Conservation (phyloP, 2,329 filamentous ascomycete genomes). For the Albifimbria verrucaria region DNA sequence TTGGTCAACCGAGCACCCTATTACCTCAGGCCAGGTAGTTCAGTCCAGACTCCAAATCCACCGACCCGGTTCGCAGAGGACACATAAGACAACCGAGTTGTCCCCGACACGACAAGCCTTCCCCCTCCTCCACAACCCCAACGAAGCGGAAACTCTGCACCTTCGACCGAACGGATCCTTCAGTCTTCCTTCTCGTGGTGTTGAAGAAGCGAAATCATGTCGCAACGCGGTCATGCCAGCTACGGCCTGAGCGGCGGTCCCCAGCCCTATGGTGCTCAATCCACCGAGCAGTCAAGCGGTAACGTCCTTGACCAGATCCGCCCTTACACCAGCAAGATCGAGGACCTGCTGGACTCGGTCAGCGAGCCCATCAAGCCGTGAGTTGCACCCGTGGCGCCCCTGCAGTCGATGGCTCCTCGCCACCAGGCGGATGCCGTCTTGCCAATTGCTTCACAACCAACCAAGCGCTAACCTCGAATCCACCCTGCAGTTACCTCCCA, state of each 20-base stretch:
- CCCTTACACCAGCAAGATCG: constrained; percentile 96
- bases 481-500: constrained; percentile 76
- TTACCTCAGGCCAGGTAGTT: neutral
- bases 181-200: neutral
- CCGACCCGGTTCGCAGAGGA: neutral
- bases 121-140: too few species aligned
- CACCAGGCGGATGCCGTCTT: too few species aligned
- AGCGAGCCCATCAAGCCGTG: constrained; percentile 94
- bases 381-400: constrained; percentile 18
- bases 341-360: constrained; percentile 83
- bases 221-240: constrained; percentile 64
- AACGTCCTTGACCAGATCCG: constrained; percentile 75
- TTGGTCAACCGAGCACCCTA: too few species aligned
- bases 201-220: constrained; percentile 23
- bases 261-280: constrained; percentile 60
- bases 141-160: neutral
- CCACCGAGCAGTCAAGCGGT: constrained; percentile 57
- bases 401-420: too few species aligned
- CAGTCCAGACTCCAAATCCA: neutral
- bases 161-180: neutral
- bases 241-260: constrained; percentile 74
- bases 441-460: neutral
- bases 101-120: constrained; percentile 6
- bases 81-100: neutral
- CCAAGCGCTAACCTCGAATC: too few species aligned